Conservation (phyloP, 805 yeast species). For the Lipomyces lipofer region DNA sequence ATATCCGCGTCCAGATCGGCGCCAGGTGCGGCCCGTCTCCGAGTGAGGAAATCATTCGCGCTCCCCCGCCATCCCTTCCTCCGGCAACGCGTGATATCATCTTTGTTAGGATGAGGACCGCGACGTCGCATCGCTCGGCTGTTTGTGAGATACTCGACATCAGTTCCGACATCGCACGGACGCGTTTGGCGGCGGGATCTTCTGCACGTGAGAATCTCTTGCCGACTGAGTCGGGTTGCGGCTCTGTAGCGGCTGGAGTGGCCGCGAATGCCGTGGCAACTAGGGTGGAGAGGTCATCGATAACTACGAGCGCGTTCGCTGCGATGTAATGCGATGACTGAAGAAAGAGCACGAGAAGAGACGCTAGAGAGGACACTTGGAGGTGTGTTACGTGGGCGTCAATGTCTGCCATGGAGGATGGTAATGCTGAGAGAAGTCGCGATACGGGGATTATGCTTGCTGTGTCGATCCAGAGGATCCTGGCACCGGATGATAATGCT, state of each 20-base stretch:
- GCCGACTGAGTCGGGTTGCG: background rate
- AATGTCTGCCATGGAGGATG: background rate
- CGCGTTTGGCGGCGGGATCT: slow-evolving; percentile 9
- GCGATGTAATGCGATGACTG: slow-evolving; percentile 15
- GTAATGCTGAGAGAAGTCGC: slow-evolving; percentile 5
- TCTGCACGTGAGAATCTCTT: background rate
- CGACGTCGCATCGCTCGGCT: slow-evolving; percentile 15
- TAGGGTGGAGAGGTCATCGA: slow-evolving; percentile 24
- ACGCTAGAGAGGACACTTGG: slow-evolving; percentile 11
- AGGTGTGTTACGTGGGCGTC: slow-evolving; percentile 9
- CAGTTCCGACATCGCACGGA: slow-evolving; percentile 14
- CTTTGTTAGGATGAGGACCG: slow-evolving; percentile 15
- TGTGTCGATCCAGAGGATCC: slow-evolving; percentile 29
- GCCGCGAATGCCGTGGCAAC: slow-evolving; percentile 9
- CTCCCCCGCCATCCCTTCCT: no score
- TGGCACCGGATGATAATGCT: slow-evolving; percentile 6
- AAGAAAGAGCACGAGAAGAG: slow-evolving; percentile 16
- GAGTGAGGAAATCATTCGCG: slow-evolving; percentile 17
- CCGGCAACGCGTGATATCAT: slow-evolving; percentile 19
- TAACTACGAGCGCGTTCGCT: slow-evolving; percentile 9
- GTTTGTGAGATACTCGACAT: background rate
- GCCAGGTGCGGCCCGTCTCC: slow-evolving; percentile 17
- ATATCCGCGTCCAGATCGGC: slow-evolving; percentile 23
- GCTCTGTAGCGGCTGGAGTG: background rate
- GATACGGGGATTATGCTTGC: slow-evolving; percentile 7